These are phyloP conservation scores for Phyllosticta paracitricarpa DNA, from an alignment of 2,329 filamentous ascomycete genomes.

Conservation along the genomic window DNA sequence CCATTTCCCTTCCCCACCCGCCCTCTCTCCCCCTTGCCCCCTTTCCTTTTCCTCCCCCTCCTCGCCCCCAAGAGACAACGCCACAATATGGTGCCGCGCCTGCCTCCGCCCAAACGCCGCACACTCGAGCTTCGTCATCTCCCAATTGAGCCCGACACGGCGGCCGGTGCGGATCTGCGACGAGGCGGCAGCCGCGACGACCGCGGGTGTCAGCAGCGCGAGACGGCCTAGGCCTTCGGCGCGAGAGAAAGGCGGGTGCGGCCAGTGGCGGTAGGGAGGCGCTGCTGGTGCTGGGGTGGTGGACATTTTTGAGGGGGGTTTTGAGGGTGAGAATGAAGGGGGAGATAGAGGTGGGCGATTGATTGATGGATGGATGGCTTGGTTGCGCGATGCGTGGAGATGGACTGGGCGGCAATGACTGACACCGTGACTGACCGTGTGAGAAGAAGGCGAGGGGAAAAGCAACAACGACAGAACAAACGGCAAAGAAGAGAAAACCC, in stretches of 20 bases:
- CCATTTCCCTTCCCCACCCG: too few species aligned
- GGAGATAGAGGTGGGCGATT: constrained; percentile 18
- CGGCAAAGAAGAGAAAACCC: too few species aligned
- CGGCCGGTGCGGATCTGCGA: constrained; percentile 36
- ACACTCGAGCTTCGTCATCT: constrained; percentile 38
- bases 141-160: constrained; percentile 31
- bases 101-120: constrained; percentile 44
- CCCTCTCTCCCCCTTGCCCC: too few species aligned
- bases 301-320: constrained; percentile 35
- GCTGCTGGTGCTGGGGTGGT: constrained; percentile 35
- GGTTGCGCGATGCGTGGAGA: too few species aligned
- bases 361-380: too few species aligned
- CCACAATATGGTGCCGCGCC: constrained; percentile 41
- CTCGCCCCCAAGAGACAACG: constrained; percentile 32
- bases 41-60: too few species aligned
- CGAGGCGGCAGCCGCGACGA: constrained; percentile 33
- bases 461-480: too few species aligned
- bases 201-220: constrained; percentile 43
- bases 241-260: constrained; percentile 33
- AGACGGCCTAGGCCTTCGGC: constrained; percentile 48
- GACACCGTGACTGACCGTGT: too few species aligned
- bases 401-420: too few species aligned
- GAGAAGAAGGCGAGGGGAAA: too few species aligned
- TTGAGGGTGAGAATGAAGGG: constrained; percentile 64
- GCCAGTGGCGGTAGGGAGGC: constrained; percentile 40